phyloP scores from a whole-genome alignment of 2,329 filamentous ascomycete species.

The Onygenales sp. region DNA sequence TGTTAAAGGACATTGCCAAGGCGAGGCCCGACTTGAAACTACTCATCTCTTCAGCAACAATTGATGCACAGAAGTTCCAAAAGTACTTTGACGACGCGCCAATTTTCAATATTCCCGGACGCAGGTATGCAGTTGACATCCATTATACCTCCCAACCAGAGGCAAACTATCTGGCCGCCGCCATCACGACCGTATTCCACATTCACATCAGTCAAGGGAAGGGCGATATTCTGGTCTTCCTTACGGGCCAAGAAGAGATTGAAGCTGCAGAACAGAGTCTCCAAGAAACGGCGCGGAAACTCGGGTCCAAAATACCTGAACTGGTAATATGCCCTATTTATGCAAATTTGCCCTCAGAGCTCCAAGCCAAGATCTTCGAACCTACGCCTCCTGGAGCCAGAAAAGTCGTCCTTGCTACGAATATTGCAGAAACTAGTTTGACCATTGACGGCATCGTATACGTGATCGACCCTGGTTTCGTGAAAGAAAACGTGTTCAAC shows the following conservation, averaged over 20 bases:
- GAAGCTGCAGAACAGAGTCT: slow-evolving; percentile 78
- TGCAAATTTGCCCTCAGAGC: slow-evolving; percentile 79
- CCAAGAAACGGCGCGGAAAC: slow-evolving; percentile 73
- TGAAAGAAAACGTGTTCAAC: slow-evolving; percentile 93
- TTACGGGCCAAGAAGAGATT: slow-evolving; percentile 95
- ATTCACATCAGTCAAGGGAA: slow-evolving; percentile 79
- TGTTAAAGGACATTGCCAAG: slow-evolving; percentile 80
- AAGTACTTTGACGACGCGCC: slow-evolving; percentile 86
- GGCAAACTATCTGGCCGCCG: slow-evolving; percentile 84
- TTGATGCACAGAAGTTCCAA: slow-evolving; percentile 88
- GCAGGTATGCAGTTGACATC: slow-evolving; percentile 80
- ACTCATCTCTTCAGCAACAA: slow-evolving; percentile 86
- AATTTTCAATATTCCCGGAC: slow-evolving; percentile 89
- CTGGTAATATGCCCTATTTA: slow-evolving; percentile 91
- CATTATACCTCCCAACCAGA: slow-evolving; percentile 87
- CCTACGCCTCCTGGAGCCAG: slow-evolving; percentile 75
- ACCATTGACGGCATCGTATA: slow-evolving; percentile 96
- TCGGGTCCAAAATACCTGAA: slow-evolving; percentile 75
- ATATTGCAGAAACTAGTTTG: slow-evolving; percentile 91
- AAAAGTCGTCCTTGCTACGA: slow-evolving; percentile 90
- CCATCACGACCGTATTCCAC: slow-evolving; percentile 88
- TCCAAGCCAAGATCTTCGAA: slow-evolving; percentile 91
- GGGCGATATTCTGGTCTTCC: slow-evolving; percentile 87
- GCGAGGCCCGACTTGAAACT: slow-evolving; percentile 79
- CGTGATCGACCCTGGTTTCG: slow-evolving; percentile 90